Evolutionary conservation across 352 stramenopile species (phyloP).

Genomic region (Globisporangium cederbergense): DNA sequence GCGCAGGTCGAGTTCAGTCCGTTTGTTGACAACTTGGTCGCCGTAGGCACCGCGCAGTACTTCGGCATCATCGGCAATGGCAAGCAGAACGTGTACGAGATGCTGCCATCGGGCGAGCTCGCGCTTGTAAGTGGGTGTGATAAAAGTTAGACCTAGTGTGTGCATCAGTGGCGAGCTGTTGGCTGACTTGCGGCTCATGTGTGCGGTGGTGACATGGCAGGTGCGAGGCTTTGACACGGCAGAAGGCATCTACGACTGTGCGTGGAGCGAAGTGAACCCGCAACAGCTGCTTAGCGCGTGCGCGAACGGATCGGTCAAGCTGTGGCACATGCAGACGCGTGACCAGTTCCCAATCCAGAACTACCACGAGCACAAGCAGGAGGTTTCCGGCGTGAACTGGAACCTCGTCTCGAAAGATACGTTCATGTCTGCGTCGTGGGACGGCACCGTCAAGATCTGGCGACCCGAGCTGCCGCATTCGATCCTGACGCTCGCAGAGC

Average conservation of each 20-base stretch:
- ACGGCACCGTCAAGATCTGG: constrained; percentile 87
- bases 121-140: constrained; percentile 34
- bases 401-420: constrained; percentile 85
- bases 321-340: constrained; percentile 87
- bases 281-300: constrained; percentile 87
- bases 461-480: constrained; percentile 67
- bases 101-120: constrained; percentile 61
- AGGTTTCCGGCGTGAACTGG: constrained; percentile 89
- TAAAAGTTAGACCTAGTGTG: not conserved
- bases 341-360: constrained; percentile 88
- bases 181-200: not conserved
- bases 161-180: not conserved
- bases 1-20: constrained; percentile 88
- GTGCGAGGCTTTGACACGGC: constrained; percentile 87
- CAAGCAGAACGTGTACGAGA: constrained; percentile 78
- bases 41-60: constrained; percentile 88
- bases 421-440: constrained; percentile 87
- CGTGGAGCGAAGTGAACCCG: constrained; percentile 86
- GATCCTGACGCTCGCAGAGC: constrained; percentile 70
- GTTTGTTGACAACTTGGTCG: constrained; percentile 84
- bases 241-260: constrained; percentile 88
- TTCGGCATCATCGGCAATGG: constrained; percentile 93
- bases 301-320: constrained; percentile 84
- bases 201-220: constrained; percentile 23
- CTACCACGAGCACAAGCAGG: constrained; percentile 84